Evolutionary conservation across 352 stramenopile genomes (phyloP).

Genomic region (Paralagenidium karlingii): DNA sequence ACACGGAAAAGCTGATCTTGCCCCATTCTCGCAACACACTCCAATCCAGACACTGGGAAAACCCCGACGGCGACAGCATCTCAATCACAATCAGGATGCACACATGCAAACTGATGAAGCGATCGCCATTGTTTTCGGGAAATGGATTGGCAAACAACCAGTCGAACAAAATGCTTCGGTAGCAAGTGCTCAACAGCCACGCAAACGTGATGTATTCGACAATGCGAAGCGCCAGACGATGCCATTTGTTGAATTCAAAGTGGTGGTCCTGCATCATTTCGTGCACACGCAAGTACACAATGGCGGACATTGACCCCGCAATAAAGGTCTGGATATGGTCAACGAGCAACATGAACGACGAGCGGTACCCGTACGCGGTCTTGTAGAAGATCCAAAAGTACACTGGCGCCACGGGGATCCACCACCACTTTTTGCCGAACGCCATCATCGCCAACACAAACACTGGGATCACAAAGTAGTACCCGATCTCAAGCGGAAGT

Average conservation of each 20-base stretch:
- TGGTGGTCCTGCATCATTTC: conserved; percentile 11
- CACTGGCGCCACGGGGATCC: conserved; percentile 2
- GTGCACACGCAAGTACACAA: conserved; percentile 17
- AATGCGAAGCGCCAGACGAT: conserved; percentile 8
- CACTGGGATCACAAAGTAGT: conserved; percentile 23
- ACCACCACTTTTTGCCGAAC: conserved; percentile 3
- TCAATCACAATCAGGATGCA: conserved; percentile 18
- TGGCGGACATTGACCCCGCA: conserved; percentile 14
- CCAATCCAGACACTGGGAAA: conserved; percentile 25
- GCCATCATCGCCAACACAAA: conserved; percentile 12
- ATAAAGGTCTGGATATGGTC: conserved; percentile 20
- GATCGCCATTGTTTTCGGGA: conserved; percentile 9
- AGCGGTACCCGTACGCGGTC: conserved; percentile 8
- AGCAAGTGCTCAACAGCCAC: conserved; percentile 17
- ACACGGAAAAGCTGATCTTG: conserved; percentile 38
- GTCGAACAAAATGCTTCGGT: conserved; percentile 19
- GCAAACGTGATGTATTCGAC: conserved; percentile 11
- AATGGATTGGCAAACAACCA: conserved; percentile 15
- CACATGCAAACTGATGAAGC: conserved; percentile 17
- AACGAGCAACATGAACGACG: conserved; percentile 8
- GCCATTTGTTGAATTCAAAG: conserved; percentile 12
- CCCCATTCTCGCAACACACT: conserved; percentile 21
- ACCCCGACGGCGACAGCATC: conserved; percentile 16
- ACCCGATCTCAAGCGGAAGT: conserved; percentile 18
- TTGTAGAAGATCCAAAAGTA: conserved; percentile 10